phyloP scores from a whole-genome alignment of 2,329 filamentous ascomycete genomes.

The Coniochaeta sp. region DNA sequence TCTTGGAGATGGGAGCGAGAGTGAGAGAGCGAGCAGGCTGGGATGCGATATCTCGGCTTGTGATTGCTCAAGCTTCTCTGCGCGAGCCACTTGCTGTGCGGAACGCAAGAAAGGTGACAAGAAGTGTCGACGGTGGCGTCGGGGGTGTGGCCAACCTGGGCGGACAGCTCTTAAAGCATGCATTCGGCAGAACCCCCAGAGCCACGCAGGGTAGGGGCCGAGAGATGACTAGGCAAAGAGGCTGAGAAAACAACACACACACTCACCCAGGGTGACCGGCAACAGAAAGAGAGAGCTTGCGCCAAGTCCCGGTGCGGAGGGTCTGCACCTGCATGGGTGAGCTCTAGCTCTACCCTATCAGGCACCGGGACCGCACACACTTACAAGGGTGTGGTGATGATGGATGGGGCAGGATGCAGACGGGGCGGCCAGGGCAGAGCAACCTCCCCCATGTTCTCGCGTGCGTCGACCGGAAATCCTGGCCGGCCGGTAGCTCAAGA shows the following conservation, averaged over 20 bases:
- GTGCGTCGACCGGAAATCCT: not conserved
- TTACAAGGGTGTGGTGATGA: not conserved
- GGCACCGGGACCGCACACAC: not conserved
- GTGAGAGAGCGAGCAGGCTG: not conserved
- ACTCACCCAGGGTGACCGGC: not conserved
- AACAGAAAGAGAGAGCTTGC: not conserved
- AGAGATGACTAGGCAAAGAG: not conserved
- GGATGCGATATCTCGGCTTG: not conserved
- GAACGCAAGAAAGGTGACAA: not conserved
- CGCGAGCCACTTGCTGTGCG: not conserved
- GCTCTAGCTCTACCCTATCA: not conserved
- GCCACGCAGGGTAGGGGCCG: not conserved
- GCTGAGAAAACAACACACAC: not conserved
- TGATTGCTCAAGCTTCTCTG: not conserved
- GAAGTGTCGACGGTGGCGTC: not conserved
- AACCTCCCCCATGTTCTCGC: not conserved
- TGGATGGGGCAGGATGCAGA: not conserved
- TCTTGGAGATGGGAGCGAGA: not conserved
- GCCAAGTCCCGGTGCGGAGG: not conserved
- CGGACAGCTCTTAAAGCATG: not conserved
- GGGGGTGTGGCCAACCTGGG: not conserved
- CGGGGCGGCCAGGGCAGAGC: too few relatives aligned
- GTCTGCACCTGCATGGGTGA: constrained; percentile 1
- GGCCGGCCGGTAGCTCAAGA: not conserved
- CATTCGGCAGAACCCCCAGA: not conserved